phyloP scores from a whole-genome alignment of 768 basidiomycete genomes.

The Astraeus odoratus region DNA sequence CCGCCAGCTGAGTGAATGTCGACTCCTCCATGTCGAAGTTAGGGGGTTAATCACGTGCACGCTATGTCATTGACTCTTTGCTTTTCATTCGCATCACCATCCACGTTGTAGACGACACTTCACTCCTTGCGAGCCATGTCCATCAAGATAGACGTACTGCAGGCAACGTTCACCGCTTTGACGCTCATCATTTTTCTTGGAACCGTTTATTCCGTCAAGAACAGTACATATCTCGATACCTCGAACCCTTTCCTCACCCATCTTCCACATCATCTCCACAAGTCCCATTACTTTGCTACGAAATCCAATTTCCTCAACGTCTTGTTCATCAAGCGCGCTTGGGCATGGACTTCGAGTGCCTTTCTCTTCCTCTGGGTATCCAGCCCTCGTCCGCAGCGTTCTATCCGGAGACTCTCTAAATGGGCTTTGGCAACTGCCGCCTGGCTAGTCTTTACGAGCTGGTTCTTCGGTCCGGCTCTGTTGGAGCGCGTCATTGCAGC shows the following conservation, averaged over 20 bases:
- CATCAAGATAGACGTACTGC: slow-evolving; percentile 15
- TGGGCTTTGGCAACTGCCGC: slow-evolving; percentile 53
- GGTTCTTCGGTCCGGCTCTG: slow-evolving; percentile 86
- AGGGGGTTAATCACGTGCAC: no score
- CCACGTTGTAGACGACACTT: neutral
- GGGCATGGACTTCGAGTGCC: slow-evolving; percentile 80
- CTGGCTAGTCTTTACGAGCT: slow-evolving; percentile 73
- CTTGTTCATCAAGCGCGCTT: slow-evolving; percentile 82
- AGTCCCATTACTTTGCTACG: slow-evolving; percentile 66
- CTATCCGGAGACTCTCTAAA: slow-evolving; percentile 38
- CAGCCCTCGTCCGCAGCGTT: slow-evolving; percentile 40
- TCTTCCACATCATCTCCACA: slow-evolving; percentile 60
- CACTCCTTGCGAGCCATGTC: slow-evolving; percentile 12
- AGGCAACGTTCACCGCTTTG: slow-evolving; percentile 34
- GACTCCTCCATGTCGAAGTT: no score
- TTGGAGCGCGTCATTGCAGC: slow-evolving; percentile 55
- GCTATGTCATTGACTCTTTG: neutral
- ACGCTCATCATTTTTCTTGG: slow-evolving; percentile 48
- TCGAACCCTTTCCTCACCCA: slow-evolving; percentile 67
- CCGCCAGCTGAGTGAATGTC: neutral
- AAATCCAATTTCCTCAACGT: slow-evolving; percentile 80
- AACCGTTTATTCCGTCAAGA: slow-evolving; percentile 56
- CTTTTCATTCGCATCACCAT: no score
- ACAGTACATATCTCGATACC: slow-evolving; percentile 76
- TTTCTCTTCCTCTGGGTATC: slow-evolving; percentile 58